Conservation (phyloP, 495 filamentous ascomycete genomes). For the Penicillium lividum region DNA sequence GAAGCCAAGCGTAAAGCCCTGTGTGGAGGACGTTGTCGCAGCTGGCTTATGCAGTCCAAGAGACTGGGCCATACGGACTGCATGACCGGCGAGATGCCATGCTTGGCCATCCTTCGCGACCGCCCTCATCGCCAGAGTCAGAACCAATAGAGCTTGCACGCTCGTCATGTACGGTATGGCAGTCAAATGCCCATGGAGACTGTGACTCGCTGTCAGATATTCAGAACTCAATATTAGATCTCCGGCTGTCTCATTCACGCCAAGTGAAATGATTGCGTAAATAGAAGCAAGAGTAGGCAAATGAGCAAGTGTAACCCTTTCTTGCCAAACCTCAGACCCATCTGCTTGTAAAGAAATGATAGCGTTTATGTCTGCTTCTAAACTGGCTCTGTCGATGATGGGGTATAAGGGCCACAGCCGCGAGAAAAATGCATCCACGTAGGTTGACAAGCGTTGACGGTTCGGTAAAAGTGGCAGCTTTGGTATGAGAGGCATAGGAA, state of each 20-base stretch:
- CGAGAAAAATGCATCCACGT: conserved; percentile 1
- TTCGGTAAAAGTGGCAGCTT: background rate
- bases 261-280: too few species aligned
- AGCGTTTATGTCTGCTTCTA: background rate
- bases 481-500: conserved; percentile 9
- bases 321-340: background rate
- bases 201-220: background rate
- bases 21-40: background rate
- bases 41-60: background rate
- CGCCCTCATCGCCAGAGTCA: background rate
- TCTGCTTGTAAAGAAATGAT: background rate
- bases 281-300: too few species aligned
- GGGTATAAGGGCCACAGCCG: background rate
- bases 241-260: background rate
- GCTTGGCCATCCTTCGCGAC: background rate
- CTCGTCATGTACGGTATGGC: background rate
- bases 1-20: background rate
- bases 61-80: conserved; percentile 3
- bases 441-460: background rate
- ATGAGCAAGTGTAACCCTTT: too few species aligned
- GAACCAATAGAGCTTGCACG: background rate
- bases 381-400: background rate
- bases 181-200: conserved; percentile 2
- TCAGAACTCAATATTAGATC: background rate
- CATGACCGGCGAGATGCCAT: background rate